Conservation (phyloP, 1,284 basidiomycete genomes). For the Abortiporus biennis region DNA sequence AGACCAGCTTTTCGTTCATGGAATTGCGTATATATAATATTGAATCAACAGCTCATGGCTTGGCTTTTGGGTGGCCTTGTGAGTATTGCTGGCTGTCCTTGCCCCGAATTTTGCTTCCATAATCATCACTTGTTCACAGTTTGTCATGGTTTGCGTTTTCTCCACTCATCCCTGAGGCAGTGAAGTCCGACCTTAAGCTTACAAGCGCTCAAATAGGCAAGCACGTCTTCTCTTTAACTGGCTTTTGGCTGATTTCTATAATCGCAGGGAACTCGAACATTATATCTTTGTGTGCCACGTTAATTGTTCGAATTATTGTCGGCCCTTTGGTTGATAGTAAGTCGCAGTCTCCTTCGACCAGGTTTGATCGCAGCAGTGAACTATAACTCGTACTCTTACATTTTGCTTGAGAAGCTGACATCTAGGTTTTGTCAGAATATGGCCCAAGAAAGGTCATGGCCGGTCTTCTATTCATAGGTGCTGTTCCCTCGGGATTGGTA, state of each 20-base stretch:
- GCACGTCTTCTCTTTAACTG: conserved; percentile 1
- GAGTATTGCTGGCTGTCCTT: conserved; percentile 16
- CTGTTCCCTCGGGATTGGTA: conserved; percentile 59
- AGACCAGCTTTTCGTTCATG: conserved; percentile 10
- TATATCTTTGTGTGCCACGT: conserved; percentile 46
- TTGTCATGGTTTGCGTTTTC: conserved; percentile 66
- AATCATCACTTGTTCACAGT: conserved; percentile 14
- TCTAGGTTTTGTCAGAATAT: conserved; percentile 29
- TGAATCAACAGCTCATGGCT: conserved; percentile 35
- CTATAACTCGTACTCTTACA: too few relatives aligned
- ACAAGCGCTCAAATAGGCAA: conserved; percentile 37
- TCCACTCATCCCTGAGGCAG: conserved; percentile 55
- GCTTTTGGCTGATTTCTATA: background rate
- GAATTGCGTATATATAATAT: background rate
- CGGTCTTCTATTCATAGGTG: conserved; percentile 47
- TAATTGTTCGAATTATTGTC: conserved; percentile 46
- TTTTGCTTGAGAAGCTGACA: too few relatives aligned
- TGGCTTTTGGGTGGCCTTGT: conserved; percentile 39
- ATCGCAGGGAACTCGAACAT: conserved; percentile 49
- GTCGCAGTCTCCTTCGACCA: conserved; percentile 8
- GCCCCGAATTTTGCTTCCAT: conserved; percentile 11
- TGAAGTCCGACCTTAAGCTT: conserved; percentile 50
- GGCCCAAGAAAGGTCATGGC: conserved; percentile 63
- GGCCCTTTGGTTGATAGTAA: conserved; percentile 53
- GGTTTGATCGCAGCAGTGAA: too few relatives aligned